phyloP scores from a whole-genome alignment of 2,329 filamentous ascomycete species.

The Xylaria sp. region DNA sequence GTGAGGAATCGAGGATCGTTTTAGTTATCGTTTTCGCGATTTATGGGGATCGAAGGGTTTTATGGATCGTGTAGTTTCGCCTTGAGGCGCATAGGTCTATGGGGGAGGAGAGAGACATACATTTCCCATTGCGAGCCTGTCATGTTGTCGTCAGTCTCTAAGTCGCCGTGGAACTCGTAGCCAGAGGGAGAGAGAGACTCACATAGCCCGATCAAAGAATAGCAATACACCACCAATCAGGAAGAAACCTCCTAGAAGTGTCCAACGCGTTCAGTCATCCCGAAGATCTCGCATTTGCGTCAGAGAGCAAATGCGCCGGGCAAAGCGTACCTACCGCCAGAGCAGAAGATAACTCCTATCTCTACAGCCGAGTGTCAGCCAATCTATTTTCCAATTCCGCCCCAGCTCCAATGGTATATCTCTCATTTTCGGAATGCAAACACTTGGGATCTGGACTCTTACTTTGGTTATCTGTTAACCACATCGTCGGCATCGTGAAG shows the following conservation, averaged over 20 bases:
- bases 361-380: constrained; percentile 49
- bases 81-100: constrained; percentile 9
- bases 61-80: too few species aligned
- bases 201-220: constrained; percentile 98
- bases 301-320: constrained; percentile 17
- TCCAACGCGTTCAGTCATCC: constrained; percentile 14
- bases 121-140: constrained; percentile 94
- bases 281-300: constrained; percentile 12
- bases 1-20: not conserved
- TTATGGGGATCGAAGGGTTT: too few species aligned
- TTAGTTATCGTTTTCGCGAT: too few species aligned
- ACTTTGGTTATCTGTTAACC: constrained; percentile 96
- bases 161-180: not conserved
- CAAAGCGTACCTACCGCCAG: constrained; percentile 67
- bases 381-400: not conserved
- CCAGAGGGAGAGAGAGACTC: constrained; percentile 34
- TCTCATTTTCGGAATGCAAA: not conserved
- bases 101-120: constrained; percentile 43
- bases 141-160: constrained; percentile 15
- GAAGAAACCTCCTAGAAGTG: constrained; percentile 74
- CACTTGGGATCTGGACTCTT: constrained; percentile 36
- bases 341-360: constrained; percentile 95
- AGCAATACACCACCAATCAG: constrained; percentile 88
- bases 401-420: not conserved
- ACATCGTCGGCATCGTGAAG: constrained; percentile 75